These are phyloP conservation scores for Vachellia collinsii DNA, from an alignment of 306 rosid species.

Conservation along the genomic window DNA sequence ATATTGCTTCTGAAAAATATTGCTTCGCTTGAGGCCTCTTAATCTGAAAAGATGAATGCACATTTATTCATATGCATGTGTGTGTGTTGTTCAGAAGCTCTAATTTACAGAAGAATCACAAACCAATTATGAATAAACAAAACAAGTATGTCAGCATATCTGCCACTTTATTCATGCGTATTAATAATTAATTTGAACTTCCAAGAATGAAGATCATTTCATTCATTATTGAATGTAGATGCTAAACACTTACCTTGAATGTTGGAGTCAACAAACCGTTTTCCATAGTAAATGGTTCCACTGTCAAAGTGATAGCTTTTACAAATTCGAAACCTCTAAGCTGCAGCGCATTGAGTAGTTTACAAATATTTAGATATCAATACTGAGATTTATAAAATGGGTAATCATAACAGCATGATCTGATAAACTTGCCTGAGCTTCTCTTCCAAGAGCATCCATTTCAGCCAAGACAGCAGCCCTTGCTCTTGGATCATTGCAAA, in stretches of 20 bases:
- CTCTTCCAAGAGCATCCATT: slow-evolving; percentile 83
- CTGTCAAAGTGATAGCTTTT: slow-evolving; percentile 75
- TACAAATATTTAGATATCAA: background rate
- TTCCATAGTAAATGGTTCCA: slow-evolving; percentile 84
- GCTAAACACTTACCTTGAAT: slow-evolving; percentile 69
- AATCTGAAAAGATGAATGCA: slow-evolving; percentile 54
- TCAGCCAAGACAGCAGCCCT: slow-evolving; percentile 86
- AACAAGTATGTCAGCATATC: background rate
- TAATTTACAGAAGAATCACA: background rate
- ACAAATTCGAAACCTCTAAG: slow-evolving; percentile 94
- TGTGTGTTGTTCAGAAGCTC: background rate
- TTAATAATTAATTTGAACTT: background rate
- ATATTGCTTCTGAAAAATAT: slow-evolving; percentile 64
- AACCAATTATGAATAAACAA: background rate
- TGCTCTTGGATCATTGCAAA: slow-evolving; percentile 84
- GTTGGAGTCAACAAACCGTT: slow-evolving; percentile 94
- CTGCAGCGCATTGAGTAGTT: slow-evolving; percentile 51
- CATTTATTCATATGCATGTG: background rate
- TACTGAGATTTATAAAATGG: background rate
- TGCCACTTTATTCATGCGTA: background rate
- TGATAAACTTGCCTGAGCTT: slow-evolving; percentile 73
- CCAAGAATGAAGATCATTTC: background rate
- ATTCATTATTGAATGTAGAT: slow-evolving; percentile 10
- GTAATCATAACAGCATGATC: slow-evolving; percentile 22
- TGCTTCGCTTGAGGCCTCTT: slow-evolving; percentile 96